These are phyloP conservation scores for Trichosporon coremiiforme DNA, from an alignment of 1,284 basidiomycete genomes.

Conservation along the genomic window DNA sequence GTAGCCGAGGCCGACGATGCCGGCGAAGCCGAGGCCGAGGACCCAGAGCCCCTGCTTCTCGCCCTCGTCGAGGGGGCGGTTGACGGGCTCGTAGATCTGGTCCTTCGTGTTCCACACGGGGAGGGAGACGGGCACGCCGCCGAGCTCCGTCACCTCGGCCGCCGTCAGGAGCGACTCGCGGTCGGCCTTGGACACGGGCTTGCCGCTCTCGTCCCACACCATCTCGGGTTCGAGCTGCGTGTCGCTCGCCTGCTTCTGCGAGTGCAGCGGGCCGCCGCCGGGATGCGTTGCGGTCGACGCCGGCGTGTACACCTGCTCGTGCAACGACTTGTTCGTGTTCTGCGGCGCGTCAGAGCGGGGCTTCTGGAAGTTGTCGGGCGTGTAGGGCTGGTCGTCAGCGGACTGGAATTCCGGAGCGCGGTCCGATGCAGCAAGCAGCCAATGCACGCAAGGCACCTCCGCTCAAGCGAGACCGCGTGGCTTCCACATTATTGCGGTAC, in stretches of 20 bases:
- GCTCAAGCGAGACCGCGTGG: not conserved
- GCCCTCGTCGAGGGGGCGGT: conserved; percentile 60
- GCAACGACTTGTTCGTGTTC: conserved; percentile 15
- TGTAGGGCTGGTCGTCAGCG: conserved; percentile 45
- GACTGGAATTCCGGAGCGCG: too few relatives aligned
- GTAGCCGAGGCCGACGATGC: conserved; percentile 61
- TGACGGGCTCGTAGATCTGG: conserved; percentile 46
- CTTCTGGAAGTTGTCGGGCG: conserved; percentile 49
- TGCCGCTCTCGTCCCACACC: conserved; percentile 17
- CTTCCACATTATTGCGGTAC: not conserved
- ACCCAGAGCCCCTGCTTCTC: conserved; percentile 63
- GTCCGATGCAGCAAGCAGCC: too few relatives aligned
- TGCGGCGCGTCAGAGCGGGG: conserved; percentile 14
- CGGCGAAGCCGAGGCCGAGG: conserved; percentile 62
- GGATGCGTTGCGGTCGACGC: conserved; percentile 67
- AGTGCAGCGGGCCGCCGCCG: conserved; percentile 66
- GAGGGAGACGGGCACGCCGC: conserved; percentile 19
- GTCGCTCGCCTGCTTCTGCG: conserved; percentile 12
- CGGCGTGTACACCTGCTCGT: conserved; percentile 65
- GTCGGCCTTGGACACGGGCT: conserved; percentile 1
- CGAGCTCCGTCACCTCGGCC: conserved; percentile 21
- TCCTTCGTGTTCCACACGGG: conserved; percentile 18
- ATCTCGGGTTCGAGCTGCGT: conserved; percentile 20
- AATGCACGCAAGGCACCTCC: not conserved
- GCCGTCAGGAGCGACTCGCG: not conserved